phyloP scores from a whole-genome alignment of 116 monocot species.

The Trichopus zeylanicus region DNA sequence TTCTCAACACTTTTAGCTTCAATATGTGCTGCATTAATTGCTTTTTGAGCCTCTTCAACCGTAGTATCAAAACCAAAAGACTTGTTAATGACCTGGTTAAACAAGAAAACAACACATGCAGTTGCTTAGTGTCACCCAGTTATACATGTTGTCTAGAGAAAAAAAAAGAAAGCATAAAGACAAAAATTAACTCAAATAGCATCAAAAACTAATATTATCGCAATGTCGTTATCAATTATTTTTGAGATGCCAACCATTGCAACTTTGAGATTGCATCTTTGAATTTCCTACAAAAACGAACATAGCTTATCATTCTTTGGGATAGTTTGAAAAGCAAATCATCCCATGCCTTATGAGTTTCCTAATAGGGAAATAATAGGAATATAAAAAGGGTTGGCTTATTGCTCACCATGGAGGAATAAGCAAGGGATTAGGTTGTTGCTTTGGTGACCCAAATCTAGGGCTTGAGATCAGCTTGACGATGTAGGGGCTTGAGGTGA shows the following conservation, averaged over 20 bases:
- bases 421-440: no score
- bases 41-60: conserved; percentile 89
- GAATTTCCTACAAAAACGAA: conserved; percentile 37
- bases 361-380: no score
- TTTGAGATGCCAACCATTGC: conserved; percentile 61
- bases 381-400: no score
- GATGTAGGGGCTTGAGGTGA: no score
- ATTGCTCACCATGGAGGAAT: no score
- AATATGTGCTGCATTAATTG: conserved; percentile 91
- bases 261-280: conserved; percentile 51
- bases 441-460: no score
- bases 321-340: not conserved
- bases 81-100: conserved; percentile 73
- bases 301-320: not conserved
- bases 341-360: no score
- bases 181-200: not conserved
- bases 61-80: conserved; percentile 98
- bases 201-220: conserved; percentile 24
- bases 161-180: not conserved
- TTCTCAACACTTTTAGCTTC: conserved; percentile 83
- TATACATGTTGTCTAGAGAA: no score
- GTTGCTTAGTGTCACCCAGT: not conserved
- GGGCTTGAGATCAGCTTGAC: no score
- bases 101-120: not conserved
- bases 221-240: conserved; percentile 77